These are phyloP conservation scores for Blastobotrys elegans DNA, from an alignment of 1,139 yeast genomes.

Conservation along the genomic window DNA sequence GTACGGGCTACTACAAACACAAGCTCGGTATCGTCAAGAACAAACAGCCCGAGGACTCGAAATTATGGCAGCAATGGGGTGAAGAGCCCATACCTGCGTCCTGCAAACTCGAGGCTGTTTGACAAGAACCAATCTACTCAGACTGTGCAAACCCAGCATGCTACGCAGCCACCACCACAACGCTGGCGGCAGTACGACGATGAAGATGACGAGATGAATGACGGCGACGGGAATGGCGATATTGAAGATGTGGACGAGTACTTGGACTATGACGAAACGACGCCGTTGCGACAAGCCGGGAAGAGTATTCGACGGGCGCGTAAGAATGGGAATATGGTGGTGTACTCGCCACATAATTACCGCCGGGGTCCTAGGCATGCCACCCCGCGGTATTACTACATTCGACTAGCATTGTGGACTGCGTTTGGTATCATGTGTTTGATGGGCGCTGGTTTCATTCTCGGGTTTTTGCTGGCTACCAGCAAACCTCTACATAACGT, in stretches of 20 bases:
- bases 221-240: conserved; percentile 29
- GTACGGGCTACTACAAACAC: background rate
- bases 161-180: background rate
- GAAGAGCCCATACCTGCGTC: conserved; percentile 13
- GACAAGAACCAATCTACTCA: conserved; percentile 7
- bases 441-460: conserved; percentile 56
- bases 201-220: conserved; percentile 26
- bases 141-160: background rate
- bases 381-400: conserved; percentile 22
- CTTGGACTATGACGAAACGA: conserved; percentile 26
- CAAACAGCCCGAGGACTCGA: conserved; percentile 6
- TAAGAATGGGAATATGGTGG: conserved; percentile 23
- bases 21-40: background rate
- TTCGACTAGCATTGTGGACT: conserved; percentile 31
- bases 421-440: conserved; percentile 27
- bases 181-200: conserved; percentile 15
- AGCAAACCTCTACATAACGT: conserved; percentile 76
- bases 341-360: conserved; percentile 35
- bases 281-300: conserved; percentile 29
- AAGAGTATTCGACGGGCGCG: conserved; percentile 19
- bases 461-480: conserved; percentile 83
- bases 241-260: conserved; percentile 32
- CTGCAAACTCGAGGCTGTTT: conserved; percentile 14
- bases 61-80: background rate
- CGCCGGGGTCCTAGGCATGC: conserved; percentile 17